Percentiles rank a stretch among this genome's conserved stretches.
Evolutionary conservation across 2,329 filamentous ascomycete species (phyloP).

Genomic region (Teratosphaeria epicoccoides): DNA sequence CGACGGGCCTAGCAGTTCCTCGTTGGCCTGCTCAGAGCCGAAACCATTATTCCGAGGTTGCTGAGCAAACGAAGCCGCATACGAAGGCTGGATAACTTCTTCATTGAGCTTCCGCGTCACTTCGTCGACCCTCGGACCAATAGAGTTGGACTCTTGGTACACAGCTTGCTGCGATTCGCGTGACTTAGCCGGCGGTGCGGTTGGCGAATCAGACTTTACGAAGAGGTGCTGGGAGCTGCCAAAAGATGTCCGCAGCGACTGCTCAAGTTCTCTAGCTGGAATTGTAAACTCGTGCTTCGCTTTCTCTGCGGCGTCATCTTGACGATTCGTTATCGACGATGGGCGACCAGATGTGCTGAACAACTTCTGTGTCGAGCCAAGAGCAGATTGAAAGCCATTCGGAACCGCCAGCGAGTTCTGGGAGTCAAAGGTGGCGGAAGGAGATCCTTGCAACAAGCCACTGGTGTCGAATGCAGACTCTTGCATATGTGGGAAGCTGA

Average conservation of each 20-base stretch:
- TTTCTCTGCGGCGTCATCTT: neutral
- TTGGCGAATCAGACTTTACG: conserved; percentile 2
- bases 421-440: neutral
- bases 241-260: conserved; percentile 15
- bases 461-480: neutral
- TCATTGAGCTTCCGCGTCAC: neutral
- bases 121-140: neutral
- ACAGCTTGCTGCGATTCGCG: neutral
- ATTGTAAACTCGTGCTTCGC: conserved; percentile 12
- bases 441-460: neutral
- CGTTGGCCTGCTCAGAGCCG: conserved; percentile 32
- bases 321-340: neutral
- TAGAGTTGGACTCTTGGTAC: neutral
- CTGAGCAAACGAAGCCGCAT: conserved; percentile 1
- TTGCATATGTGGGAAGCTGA: neutral
- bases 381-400: neutral
- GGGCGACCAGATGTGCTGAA: neutral
- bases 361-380: neutral
- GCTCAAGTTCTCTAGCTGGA: conserved; percentile 12
- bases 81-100: neutral
- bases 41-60: conserved; percentile 19
- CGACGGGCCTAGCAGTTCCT: neutral
- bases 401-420: neutral
- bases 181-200: neutral
- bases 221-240: conserved; percentile 5